Percentiles rank a stretch among this genome's conserved stretches.
Conservation (phyloP, 2,329 filamentous ascomycete species). For the Curvularia spicifera region DNA sequence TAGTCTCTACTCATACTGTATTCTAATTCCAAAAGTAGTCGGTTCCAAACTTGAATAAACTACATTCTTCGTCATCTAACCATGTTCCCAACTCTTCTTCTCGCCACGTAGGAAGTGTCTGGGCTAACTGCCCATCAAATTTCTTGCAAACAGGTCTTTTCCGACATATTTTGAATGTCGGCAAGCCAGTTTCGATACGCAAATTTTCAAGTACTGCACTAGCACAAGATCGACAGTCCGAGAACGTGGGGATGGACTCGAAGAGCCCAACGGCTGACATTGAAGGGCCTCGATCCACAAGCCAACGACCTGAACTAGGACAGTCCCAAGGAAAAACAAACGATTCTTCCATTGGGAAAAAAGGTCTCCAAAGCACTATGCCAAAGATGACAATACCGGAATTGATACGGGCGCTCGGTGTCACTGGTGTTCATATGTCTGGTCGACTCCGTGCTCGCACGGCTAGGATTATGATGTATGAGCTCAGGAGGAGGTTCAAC, state of each 20-base stretch:
- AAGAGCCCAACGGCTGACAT: background rate
- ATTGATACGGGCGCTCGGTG: conserved; percentile 1
- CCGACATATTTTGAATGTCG: background rate
- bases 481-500: background rate
- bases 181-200: background rate
- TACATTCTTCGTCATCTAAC: background rate
- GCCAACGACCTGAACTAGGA: background rate
- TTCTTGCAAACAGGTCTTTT: background rate
- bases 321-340: background rate
- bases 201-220: background rate
- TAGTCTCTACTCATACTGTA: conserved; percentile 3
- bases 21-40: conserved; percentile 19
- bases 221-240: background rate
- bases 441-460: conserved; percentile 9
- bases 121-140: background rate
- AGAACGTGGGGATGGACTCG: background rate
- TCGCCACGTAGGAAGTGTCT: background rate
- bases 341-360: background rate
- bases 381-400: conserved; percentile 6
- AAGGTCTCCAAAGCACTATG: background rate
- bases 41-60: conserved; percentile 6
- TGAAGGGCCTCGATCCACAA: background rate
- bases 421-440: background rate
- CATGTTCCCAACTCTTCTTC: background rate
- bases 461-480: conserved; percentile 8